A percentile compares a stretch with the other conserved stretches of the same genome.
Evolutionary conservation across 495 filamentous ascomycete genomes (phyloP).

Genomic region (Viridothelium virens): DNA sequence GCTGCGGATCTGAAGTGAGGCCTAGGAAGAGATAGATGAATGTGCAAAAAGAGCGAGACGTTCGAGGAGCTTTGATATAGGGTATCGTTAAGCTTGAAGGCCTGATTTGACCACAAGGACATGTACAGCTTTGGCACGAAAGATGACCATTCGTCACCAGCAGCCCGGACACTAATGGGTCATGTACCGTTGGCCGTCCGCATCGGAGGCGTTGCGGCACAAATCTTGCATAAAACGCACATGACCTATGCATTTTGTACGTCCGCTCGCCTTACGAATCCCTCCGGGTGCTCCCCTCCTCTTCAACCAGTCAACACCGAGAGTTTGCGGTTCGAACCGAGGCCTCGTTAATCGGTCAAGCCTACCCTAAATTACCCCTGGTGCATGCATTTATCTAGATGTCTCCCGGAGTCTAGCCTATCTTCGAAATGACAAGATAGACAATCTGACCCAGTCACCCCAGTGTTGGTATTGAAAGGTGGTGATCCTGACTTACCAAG

Average conservation of each 20-base stretch:
- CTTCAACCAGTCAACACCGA: background rate
- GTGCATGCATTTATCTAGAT: too few species aligned
- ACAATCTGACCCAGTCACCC: too few species aligned
- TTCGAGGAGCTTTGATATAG: background rate
- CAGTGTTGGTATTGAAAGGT: too few species aligned
- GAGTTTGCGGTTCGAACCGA: background rate
- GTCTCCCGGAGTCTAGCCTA: too few species aligned
- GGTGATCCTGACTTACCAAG: too few species aligned
- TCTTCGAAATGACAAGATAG: too few species aligned
- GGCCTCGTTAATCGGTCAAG: background rate
- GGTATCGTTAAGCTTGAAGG: background rate
- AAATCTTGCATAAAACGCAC: background rate
- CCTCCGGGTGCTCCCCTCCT: too few species aligned
- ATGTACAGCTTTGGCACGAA: background rate
- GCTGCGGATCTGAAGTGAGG: background rate
- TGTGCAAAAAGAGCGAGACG: background rate
- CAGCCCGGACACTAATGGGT: background rate
- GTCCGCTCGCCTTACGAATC: too few species aligned
- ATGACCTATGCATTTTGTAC: background rate
- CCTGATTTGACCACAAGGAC: conserved; percentile 1
- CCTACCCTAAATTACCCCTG: too few species aligned
- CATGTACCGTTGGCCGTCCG: conserved; percentile 3
- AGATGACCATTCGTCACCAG: conserved; percentile 7
- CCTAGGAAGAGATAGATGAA: background rate
- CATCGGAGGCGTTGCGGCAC: background rate